Evolutionary conservation across 2,329 filamentous ascomycete species (phyloP), one percentile per base, ranked within the genome.

Genomic region (Fusarium sp.): DNA sequence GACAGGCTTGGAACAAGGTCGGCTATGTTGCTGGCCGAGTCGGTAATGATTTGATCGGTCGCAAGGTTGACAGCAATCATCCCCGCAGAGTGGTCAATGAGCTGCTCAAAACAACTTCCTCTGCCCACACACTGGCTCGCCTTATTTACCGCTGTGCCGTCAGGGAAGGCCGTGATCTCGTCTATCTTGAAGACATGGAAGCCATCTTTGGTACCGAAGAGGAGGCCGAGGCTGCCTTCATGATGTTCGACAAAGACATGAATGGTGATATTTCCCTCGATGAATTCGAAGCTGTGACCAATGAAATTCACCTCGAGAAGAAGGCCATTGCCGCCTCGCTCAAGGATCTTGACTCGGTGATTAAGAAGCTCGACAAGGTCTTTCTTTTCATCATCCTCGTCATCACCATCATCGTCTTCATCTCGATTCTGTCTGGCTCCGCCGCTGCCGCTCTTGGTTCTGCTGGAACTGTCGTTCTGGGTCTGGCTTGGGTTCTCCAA

Each of bases 261-360:
- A 98, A 98, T 69, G 95, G 94, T 6, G 95, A 98, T 75, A 97
- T 98, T 50, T 97, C 93, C 1, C 94, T 97, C 88, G 94, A 97
- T 75, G 95, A 98, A 77, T 87, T 98, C 22, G 94, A 98, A 79
- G 89, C 93, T 22, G 94, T 97, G 24, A 97, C 94, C 80, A 94
- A 97, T 52, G 95, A 98, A 76, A 96, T 98, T 69, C 94, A 95
- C 36, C 89, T 95, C 17, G 95, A 98, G 82, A 92, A 95, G 76
- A 98, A 98, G 79, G 94, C 94, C 9, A 98, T 98, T 72, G 95
- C 94, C 0, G 95, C 94, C 1, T 97, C 94, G 0, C 84, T 98
- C 62, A 98, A 98, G 80, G 95, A 98, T 81, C 84, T 98, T 14
- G 95, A 98, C 79, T 97, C 93, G 0, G 95, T 98, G 17, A 94